Conservation (phyloP, 306 rosid genomes). For the Lotus japonicus region DNA sequence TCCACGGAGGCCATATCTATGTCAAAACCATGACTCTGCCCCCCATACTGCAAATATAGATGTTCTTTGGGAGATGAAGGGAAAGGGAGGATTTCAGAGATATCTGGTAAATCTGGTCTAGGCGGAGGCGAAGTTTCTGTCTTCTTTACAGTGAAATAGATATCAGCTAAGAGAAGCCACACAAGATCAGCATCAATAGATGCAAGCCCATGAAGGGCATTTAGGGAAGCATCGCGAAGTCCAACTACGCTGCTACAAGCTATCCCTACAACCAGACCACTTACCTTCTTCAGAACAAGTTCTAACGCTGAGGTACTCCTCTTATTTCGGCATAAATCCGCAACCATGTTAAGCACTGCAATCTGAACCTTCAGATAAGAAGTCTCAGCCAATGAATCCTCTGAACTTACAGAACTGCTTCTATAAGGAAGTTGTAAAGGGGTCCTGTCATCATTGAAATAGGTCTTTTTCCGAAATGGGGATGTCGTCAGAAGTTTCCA, state of each 20-base stretch:
- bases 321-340: constrained; percentile 56
- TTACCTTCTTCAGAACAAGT: constrained; percentile 66
- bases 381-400: constrained; percentile 61
- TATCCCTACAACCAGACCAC: constrained; percentile 70
- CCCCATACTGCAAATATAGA: constrained; percentile 76
- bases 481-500: constrained; percentile 74
- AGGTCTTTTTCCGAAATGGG: constrained; percentile 48
- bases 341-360: constrained; percentile 77
- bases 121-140: constrained; percentile 40
- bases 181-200: constrained; percentile 80
- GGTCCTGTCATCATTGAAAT: constrained; percentile 43
- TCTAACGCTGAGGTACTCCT: constrained; percentile 64
- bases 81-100: constrained; percentile 52
- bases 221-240: constrained; percentile 65
- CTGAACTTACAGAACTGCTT: constrained; percentile 40
- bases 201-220: constrained; percentile 78
- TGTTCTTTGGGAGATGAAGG: constrained; percentile 49
- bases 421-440: constrained; percentile 78
- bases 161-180: constrained; percentile 92
- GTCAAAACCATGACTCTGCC: constrained; percentile 74
- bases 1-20: constrained; percentile 54
- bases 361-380: constrained; percentile 80
- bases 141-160: constrained; percentile 56
- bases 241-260: constrained; percentile 80
- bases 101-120: constrained; percentile 42